Evolutionary conservation across 2,329 filamentous ascomycete genomes (phyloP).

Genomic region (Chaetomium olivaceum): DNA sequence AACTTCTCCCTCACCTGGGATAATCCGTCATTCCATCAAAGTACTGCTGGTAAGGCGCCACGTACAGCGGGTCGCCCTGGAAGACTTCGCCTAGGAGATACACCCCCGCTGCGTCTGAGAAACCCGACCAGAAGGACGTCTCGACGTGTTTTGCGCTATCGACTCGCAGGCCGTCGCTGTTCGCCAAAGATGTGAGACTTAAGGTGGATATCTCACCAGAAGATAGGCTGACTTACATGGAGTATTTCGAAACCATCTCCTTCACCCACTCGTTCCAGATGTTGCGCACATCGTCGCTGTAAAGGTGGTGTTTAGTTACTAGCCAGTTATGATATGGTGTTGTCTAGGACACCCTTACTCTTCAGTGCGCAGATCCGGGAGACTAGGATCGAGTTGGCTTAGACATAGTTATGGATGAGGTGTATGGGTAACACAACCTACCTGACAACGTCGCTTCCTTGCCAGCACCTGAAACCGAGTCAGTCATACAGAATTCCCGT

Average conservation of each 20-base stretch:
- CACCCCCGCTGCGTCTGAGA: conserved; percentile 48
- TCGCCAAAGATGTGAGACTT: not conserved
- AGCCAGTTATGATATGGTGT: not conserved
- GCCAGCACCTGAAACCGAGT: conserved; percentile 45
- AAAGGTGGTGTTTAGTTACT: not conserved
- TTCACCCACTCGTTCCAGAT: conserved; percentile 33
- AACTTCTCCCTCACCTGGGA: conserved; percentile 39
- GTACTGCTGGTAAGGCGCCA: conserved; percentile 48
- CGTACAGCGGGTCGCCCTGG: conserved; percentile 47
- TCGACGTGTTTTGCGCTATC: conserved; percentile 53
- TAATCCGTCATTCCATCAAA: conserved; percentile 54
- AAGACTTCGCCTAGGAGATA: conserved; percentile 54
- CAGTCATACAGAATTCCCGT: not conserved
- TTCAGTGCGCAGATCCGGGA: conserved; percentile 54
- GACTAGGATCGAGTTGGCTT: conserved; percentile 32
- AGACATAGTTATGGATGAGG: not conserved
- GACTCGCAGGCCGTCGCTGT: conserved; percentile 52
- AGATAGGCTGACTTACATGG: conserved; percentile 21
- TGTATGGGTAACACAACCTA: not conserved
- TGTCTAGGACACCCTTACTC: conserved; percentile 27
- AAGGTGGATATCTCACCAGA: not conserved
- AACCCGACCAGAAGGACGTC: conserved; percentile 50
- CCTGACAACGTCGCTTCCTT: conserved; percentile 47
- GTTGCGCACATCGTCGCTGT: conserved; percentile 23
- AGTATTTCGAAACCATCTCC: conserved; percentile 29